Evolutionary conservation across 805 yeast genomes (phyloP).

Genomic region (Saturnispora dispora): DNA sequence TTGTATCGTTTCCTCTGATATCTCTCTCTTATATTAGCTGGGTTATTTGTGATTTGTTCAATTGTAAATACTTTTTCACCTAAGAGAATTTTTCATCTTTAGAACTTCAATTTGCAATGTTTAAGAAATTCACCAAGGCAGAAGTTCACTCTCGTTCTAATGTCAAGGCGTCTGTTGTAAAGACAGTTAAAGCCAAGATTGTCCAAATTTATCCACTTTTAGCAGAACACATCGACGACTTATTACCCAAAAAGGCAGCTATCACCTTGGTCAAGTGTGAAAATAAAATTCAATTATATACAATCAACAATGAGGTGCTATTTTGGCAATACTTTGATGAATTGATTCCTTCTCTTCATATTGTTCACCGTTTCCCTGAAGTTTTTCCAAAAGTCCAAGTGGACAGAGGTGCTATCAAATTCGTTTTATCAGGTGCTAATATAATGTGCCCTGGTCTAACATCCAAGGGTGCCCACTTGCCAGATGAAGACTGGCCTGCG

Average conservation of each 20-base stretch:
- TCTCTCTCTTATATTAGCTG: not conserved
- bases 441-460: slow-evolving; percentile 96
- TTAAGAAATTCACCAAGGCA: slow-evolving; percentile 57
- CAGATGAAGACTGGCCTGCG: slow-evolving; percentile 58
- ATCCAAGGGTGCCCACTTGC: slow-evolving; percentile 73
- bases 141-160: slow-evolving; percentile 87
- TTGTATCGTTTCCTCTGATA: not conserved
- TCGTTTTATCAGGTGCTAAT: slow-evolving; percentile 91
- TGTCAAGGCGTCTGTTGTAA: slow-evolving; percentile 88
- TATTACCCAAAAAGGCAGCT: slow-evolving; percentile 84
- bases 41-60: not conserved
- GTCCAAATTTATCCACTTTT: slow-evolving; percentile 65
- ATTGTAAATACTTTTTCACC: not conserved
- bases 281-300: slow-evolving; percentile 73
- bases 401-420: slow-evolving; percentile 93
- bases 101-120: slow-evolving; percentile 19
- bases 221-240: slow-evolving; percentile 67
- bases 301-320: slow-evolving; percentile 63
- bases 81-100: not conserved
- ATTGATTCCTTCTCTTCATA: slow-evolving; percentile 62
- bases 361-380: slow-evolving; percentile 75
- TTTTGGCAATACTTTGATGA: slow-evolving; percentile 77
- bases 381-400: slow-evolving; percentile 83
- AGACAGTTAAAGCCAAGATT: slow-evolving; percentile 71
- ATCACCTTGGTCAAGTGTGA: slow-evolving; percentile 77